Conservation (phyloP, 306 rosid genomes). For the Dryas alaskensis region DNA sequence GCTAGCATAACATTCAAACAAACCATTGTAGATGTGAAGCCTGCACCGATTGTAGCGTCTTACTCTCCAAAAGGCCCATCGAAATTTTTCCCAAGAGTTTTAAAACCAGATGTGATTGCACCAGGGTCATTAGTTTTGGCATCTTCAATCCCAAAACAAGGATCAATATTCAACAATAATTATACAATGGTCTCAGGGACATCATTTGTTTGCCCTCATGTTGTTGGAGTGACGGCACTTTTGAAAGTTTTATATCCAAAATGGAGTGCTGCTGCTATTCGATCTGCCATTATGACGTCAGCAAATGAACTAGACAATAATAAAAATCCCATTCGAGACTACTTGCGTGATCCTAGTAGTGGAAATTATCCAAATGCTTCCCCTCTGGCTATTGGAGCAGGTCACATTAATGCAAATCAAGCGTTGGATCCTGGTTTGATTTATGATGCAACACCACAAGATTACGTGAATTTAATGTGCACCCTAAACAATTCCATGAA, state of each 20-base stretch:
- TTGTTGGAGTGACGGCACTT: not conserved
- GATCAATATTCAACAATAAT: not conserved
- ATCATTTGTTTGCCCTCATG: not conserved
- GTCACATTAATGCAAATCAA: not conserved
- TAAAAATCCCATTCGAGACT: not conserved
- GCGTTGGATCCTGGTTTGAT: conserved; percentile 6
- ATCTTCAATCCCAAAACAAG: not conserved
- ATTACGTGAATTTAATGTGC: not conserved
- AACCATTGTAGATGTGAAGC: not conserved
- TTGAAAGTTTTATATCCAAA: not conserved
- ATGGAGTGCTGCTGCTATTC: conserved; percentile 1
- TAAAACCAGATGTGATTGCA: conserved; percentile 13
- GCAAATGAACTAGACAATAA: not conserved
- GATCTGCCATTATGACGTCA: not conserved
- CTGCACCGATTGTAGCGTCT: not conserved
- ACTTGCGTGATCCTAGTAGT: not conserved
- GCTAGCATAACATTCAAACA: not conserved
- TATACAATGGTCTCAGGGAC: not conserved
- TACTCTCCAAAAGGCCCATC: not conserved
- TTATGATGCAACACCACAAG: not conserved
- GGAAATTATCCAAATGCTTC: not conserved
- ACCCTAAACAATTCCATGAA: too few species aligned
- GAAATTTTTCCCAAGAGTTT: not conserved
- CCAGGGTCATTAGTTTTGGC: not conserved
- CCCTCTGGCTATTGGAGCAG: not conserved